Percentiles rank a stretch among this genome's conserved stretches.
These are phyloP conservation scores for Arabidopsis suecica DNA, from an alignment of 345 rosid species.

Conservation along the genomic window DNA sequence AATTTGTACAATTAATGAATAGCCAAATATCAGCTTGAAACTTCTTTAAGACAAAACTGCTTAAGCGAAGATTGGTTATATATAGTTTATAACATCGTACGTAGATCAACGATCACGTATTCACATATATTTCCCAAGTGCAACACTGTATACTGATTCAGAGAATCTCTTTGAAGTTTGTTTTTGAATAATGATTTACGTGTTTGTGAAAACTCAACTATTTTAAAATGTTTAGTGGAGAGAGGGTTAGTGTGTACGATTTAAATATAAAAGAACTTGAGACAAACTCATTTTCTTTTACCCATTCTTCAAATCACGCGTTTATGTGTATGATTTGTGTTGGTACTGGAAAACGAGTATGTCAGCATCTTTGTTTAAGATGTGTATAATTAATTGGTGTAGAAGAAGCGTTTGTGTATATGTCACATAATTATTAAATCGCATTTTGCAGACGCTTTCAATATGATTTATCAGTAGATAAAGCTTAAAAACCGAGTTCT, in stretches of 20 bases:
- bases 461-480: not conserved
- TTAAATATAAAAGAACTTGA: not conserved
- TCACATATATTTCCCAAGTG: not conserved
- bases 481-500: not conserved
- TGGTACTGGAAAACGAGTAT: not conserved
- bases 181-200: conserved; percentile 7
- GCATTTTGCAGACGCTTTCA: not conserved
- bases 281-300: not conserved
- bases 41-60: too few relatives aligned
- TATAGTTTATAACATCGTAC: not conserved
- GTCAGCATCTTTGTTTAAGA: conserved; percentile 4
- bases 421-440: not conserved
- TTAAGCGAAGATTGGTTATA: not conserved
- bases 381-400: not conserved
- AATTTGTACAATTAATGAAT: not conserved
- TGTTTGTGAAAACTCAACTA: not conserved
- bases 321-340: not conserved
- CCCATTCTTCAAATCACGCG: conserved; percentile 4
- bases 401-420: not conserved
- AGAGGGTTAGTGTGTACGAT: conserved; percentile 8
- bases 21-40: not conserved
- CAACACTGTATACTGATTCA: not conserved
- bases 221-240: not conserved
- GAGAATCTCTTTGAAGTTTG: not conserved
- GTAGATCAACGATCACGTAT: not conserved